Conservation (phyloP, 441 rosid genomes). For the Pelargonium citronellum region DNA sequence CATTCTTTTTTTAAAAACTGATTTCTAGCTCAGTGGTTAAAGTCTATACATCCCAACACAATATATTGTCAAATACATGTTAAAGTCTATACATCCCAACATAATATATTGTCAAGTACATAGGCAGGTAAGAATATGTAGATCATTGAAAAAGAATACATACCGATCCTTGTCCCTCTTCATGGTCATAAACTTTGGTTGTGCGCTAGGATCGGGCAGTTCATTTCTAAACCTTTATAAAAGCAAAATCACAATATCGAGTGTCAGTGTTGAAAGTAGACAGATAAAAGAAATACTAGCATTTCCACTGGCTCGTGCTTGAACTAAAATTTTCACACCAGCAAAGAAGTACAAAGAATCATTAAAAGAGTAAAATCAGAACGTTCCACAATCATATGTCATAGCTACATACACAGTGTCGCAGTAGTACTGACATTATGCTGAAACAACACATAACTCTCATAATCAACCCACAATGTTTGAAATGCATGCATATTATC, state of each 20-base stretch:
- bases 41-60: no score
- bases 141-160: slow-evolving; percentile 17
- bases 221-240: slow-evolving; percentile 84
- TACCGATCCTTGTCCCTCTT: slow-evolving; percentile 86
- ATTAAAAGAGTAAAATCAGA: background rate
- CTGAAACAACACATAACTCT: background rate
- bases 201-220: slow-evolving; percentile 95
- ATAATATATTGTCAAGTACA: no score
- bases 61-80: no score
- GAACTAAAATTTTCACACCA: background rate
- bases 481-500: background rate
- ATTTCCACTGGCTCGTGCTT: background rate
- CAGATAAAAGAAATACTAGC: slow-evolving; percentile 15
- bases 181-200: slow-evolving; percentile 74
- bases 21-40: no score
- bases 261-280: slow-evolving; percentile 14
- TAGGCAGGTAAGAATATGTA: no score
- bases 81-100: no score
- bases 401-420: background rate
- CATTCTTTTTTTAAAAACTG: no score
- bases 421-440: background rate
- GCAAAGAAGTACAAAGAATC: background rate
- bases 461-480: background rate
- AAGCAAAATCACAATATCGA: slow-evolving; percentile 12
- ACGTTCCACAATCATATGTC: background rate